A percentile compares a stretch with the other conserved stretches of the same genome.
Evolutionary conservation across 2,329 filamentous ascomycete genomes (phyloP).

Genomic region (Coniella vitis): DNA sequence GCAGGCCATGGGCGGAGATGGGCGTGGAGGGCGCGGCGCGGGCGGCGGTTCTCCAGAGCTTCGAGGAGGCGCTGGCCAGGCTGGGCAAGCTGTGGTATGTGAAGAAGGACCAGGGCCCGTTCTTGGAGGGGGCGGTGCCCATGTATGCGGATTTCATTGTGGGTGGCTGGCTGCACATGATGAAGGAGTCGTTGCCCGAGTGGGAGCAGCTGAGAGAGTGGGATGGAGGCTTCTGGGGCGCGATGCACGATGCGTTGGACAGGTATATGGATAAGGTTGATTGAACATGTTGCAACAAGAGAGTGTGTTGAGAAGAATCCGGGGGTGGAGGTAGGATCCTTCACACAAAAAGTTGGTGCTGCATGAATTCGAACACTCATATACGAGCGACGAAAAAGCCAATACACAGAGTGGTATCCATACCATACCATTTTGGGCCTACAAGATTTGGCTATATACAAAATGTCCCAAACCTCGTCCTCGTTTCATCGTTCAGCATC

Average conservation of each 20-base stretch:
- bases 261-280: slow-evolving; percentile 23
- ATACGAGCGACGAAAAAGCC: too few relatives aligned
- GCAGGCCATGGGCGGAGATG: slow-evolving; percentile 39
- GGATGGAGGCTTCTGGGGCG: slow-evolving; percentile 44
- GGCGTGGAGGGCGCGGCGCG: slow-evolving; percentile 31
- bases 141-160: slow-evolving; percentile 52
- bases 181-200: slow-evolving; percentile 30
- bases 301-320: background rate
- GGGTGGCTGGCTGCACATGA: slow-evolving; percentile 48
- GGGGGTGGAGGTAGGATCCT: background rate
- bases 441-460: too few relatives aligned
- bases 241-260: slow-evolving; percentile 39
- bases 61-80: slow-evolving; percentile 34
- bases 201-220: slow-evolving; percentile 41
- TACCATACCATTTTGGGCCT: too few relatives aligned
- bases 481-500: too few relatives aligned
- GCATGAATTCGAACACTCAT: background rate
- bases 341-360: background rate
- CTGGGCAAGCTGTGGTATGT: slow-evolving; percentile 34
- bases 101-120: slow-evolving; percentile 35
- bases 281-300: background rate
- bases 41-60: slow-evolving; percentile 29
- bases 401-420: too few relatives aligned
- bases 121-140: slow-evolving; percentile 36
- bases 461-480: too few relatives aligned